A percentile compares a stretch with the other conserved stretches of the same genome.
Evolutionary conservation across 1,139 yeast genomes (phyloP).

Genomic region (Geotrichum citri-aurantii): DNA sequence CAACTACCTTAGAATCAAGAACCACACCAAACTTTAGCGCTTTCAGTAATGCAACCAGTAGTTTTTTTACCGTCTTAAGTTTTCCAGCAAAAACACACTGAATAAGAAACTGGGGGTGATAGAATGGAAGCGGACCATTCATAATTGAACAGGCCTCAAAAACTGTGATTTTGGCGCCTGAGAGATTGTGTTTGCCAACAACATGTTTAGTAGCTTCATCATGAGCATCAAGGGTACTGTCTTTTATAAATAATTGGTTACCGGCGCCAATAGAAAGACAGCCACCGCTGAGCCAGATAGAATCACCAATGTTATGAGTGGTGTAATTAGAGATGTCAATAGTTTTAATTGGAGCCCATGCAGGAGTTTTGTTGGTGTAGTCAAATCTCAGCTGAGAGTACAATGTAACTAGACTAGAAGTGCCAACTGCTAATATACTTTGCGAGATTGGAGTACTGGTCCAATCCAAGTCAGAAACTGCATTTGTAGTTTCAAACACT

Average conservation of each 20-base stretch:
- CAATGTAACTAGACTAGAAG: slow-evolving; percentile 52
- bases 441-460: slow-evolving; percentile 59
- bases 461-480: slow-evolving; percentile 70
- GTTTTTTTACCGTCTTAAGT: slow-evolving; percentile 48
- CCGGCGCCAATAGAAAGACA: slow-evolving; percentile 81
- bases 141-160: slow-evolving; percentile 66
- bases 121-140: slow-evolving; percentile 85
- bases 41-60: slow-evolving; percentile 48
- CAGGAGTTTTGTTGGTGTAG: slow-evolving; percentile 72
- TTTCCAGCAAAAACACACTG: slow-evolving; percentile 69
- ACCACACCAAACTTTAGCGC: slow-evolving; percentile 49
- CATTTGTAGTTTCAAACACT: slow-evolving; percentile 32
- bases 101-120: slow-evolving; percentile 84
- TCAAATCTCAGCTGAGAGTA: slow-evolving; percentile 84
- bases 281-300: slow-evolving; percentile 78
- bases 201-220: slow-evolving; percentile 44
- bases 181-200: slow-evolving; percentile 31
- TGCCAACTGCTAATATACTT: slow-evolving; percentile 77
- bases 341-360: slow-evolving; percentile 69
- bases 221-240: slow-evolving; percentile 55
- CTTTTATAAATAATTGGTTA: slow-evolving; percentile 79
- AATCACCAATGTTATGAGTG: slow-evolving; percentile 78
- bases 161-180: slow-evolving; percentile 41
- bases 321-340: slow-evolving; percentile 69
- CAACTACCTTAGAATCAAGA: slow-evolving; percentile 28